Conservation (phyloP, 768 basidiomycete species). For the Kwoniella sp. region DNA sequence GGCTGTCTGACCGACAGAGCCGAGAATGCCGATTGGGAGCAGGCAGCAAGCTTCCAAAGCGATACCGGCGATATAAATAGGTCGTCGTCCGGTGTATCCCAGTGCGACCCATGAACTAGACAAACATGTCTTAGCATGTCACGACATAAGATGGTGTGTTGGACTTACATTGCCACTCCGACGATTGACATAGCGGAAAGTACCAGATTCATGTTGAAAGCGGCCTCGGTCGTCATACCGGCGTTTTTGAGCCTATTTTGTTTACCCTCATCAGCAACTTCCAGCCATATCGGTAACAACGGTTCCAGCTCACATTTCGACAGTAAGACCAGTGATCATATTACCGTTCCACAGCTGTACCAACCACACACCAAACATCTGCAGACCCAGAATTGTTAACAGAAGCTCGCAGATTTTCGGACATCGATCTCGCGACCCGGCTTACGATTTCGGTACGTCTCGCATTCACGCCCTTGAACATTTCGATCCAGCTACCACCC, state of each 20-base stretch:
- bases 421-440: neutral
- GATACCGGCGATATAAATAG: constrained; percentile 37
- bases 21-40: constrained; percentile 37
- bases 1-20: constrained; percentile 8
- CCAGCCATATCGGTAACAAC: no score
- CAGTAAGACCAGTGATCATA: constrained; percentile 35
- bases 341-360: constrained; percentile 36
- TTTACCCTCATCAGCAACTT: no score
- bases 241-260: constrained; percentile 7
- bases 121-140: no score
- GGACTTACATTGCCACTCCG: constrained; percentile 34
- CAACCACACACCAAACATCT: constrained; percentile 32
- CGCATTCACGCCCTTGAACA: constrained; percentile 39
- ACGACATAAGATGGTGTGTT: no score
- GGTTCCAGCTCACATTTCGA: constrained; percentile 22
- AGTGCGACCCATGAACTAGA: constrained; percentile 27
- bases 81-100: constrained; percentile 26
- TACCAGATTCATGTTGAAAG: constrained; percentile 35
- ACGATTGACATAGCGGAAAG: constrained; percentile 31
- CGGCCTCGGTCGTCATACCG: constrained; percentile 24
- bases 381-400: no score
- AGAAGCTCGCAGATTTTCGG: no score
- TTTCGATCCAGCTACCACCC: constrained; percentile 32
- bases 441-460: constrained; percentile 48
- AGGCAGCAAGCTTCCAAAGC: constrained; percentile 17